Evolutionary conservation across 305 asterid species (phyloP).

Genomic region (Coffea humblotiana): DNA sequence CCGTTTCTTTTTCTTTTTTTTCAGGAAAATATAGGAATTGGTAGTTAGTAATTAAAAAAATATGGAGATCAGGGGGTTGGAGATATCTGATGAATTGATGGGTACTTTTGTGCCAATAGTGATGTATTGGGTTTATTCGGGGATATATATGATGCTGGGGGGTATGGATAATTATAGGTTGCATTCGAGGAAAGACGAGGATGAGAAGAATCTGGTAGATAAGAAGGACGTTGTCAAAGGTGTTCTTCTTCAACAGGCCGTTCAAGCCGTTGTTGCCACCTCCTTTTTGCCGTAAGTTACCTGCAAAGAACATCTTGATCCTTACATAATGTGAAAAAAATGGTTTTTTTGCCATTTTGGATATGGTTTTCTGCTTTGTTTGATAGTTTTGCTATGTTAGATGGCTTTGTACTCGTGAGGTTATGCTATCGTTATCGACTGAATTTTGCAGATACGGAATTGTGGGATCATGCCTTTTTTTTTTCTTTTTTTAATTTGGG

Average conservation of each 20-base stretch:
- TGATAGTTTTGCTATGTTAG: too few relatives aligned
- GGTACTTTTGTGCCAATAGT: conserved; percentile 73
- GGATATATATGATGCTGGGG: conserved; percentile 61
- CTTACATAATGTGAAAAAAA: not conserved
- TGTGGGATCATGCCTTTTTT: not conserved
- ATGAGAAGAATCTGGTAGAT: conserved; percentile 80
- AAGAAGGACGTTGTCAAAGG: conserved; percentile 78
- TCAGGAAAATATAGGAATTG: not conserved
- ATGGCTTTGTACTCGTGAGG: too few relatives aligned
- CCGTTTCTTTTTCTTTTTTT: not conserved
- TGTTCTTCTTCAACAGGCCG: conserved; percentile 83
- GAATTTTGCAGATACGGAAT: not conserved
- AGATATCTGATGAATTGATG: conserved; percentile 75
- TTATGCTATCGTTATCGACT: not conserved
- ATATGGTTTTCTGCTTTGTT: not conserved
- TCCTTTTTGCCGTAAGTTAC: conserved; percentile 69
- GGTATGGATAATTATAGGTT: conserved; percentile 67
- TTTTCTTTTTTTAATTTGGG: not conserved
- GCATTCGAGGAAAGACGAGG: conserved; percentile 76
- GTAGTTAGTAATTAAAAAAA: not conserved
- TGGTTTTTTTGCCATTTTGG: not conserved
- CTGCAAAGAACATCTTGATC: not conserved
- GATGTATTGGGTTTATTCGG: conserved; percentile 82
- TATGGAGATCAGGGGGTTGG: conserved; percentile 40
- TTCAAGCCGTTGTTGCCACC: conserved; percentile 83